Conservation (phyloP, 202 grass and related monocot species). For the Setaria viridis region DNA sequence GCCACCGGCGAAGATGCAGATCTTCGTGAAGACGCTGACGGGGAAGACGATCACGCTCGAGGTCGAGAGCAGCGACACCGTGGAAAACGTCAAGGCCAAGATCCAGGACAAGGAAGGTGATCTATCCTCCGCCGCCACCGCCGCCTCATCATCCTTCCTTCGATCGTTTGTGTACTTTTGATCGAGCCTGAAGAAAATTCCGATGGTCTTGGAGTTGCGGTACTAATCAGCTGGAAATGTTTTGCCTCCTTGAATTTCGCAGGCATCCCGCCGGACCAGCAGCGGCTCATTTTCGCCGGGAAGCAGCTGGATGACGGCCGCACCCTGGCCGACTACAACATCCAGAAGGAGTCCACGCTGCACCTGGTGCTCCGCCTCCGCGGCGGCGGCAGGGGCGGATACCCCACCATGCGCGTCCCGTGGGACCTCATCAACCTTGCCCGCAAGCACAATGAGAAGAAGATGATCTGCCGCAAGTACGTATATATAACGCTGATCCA, state of each 20-base stretch:
- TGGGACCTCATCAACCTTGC: conserved; percentile 22
- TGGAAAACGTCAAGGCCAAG: conserved; percentile 92
- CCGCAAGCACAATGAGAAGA: conserved; percentile 36
- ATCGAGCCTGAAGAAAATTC: too few species aligned
- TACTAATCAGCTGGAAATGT: too few species aligned
- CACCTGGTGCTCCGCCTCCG: conserved; percentile 62
- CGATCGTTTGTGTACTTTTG: not conserved
- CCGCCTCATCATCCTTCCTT: not conserved
- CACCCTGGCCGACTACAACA: conserved; percentile 62
- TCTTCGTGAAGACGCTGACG: conserved; percentile 88
- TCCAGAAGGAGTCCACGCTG: conserved; percentile 71
- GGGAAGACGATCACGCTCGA: conserved; percentile 96
- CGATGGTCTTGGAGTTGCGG: too few species aligned
- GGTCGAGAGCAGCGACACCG: conserved; percentile 94
- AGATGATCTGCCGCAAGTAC: conserved; percentile 59
- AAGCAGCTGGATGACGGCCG: conserved; percentile 65
- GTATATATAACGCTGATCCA: not conserved
- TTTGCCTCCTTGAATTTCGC: too few species aligned
- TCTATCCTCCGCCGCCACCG: not conserved
- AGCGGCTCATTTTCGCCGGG: conserved; percentile 71
- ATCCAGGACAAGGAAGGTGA: conserved; percentile 75
- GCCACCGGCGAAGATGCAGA: conserved; percentile 66
- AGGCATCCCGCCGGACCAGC: conserved; percentile 76
- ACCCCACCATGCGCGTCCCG: conserved; percentile 8
- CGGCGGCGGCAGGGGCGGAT: conserved; percentile 41